Evolutionary conservation across 768 basidiomycete species (phyloP).

Genomic region (Pulveroboletus sp.): DNA sequence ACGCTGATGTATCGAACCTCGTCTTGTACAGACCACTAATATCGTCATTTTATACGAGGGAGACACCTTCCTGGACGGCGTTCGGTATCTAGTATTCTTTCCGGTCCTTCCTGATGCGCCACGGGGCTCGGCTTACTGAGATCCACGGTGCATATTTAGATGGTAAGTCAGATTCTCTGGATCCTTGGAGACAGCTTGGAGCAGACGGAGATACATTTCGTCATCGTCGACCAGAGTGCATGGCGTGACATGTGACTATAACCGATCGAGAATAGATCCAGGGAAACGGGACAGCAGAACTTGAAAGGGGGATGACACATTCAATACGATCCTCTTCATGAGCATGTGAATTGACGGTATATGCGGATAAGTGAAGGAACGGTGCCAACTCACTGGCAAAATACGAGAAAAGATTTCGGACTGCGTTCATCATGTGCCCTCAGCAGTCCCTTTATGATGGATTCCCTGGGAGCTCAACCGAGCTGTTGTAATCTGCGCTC

Average conservation of each 20-base stretch:
- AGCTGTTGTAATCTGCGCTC: constrained; percentile 47
- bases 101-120: constrained; percentile 44
- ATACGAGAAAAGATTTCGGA: no score
- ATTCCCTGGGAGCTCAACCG: constrained; percentile 52
- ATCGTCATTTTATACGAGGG: constrained; percentile 77
- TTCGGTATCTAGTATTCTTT: constrained; percentile 79
- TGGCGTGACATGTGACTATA: constrained; percentile 50
- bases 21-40: no score
- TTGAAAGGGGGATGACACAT: constrained; percentile 61
- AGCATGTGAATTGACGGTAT: constrained; percentile 18
- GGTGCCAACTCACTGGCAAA: no score
- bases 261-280: constrained; percentile 52
- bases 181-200: constrained; percentile 42
- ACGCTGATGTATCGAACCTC: constrained; percentile 72
- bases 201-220: constrained; percentile 34
- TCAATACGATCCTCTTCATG: constrained; percentile 61
- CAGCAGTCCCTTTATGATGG: constrained; percentile 22
- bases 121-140: background rate
- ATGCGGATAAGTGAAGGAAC: constrained; percentile 1
- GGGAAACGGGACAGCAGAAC: constrained; percentile 40
- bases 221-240: constrained; percentile 52
- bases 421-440: background rate
- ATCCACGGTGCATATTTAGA: background rate
- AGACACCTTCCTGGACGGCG: constrained; percentile 71
- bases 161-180: background rate